Evolutionary conservation across 495 filamentous ascomycete species (phyloP), one percentile per base, ranked within the genome.

Genomic region (Penicillium lagena): DNA sequence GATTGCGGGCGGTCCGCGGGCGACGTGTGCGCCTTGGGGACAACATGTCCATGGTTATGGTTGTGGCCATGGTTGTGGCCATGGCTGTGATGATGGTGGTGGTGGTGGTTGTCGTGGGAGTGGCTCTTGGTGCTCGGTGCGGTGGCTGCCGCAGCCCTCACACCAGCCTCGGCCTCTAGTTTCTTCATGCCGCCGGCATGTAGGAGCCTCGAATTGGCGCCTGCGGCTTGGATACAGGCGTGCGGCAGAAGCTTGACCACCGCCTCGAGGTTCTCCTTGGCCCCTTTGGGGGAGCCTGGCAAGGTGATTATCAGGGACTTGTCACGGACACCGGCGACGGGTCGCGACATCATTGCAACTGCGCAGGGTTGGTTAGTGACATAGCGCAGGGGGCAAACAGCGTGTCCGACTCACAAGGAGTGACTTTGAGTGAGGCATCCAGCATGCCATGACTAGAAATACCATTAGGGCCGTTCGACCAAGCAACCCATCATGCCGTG

Each of bases 281-380:
- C 93, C n/a, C 90, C 93, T 70, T 95, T 96, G 1, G 94, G 94
- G 2, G 93, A 96, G 17, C 93, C 93, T 0, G 93, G 93, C 33
- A 99, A 73, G 0, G 93, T 97, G 38, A 96, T 68, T 36, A 99
- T 89, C 40, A 99, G 65, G 7, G 89, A 82, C 49, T 82, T 82
- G 49, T 90, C 81, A 29, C 93, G 77, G 9, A 94, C 83, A 9
- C 93, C 93, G 39, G 94, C 94, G 40, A 96, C 87, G 11, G 93
- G 90, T 43, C 93, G 79, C 43, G 93, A 85, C 93, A 97, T 97
- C 70, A 95, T 81, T n/a, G 91, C 94, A 68, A 97, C 89, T 95
- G 49, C 7, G 35, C 14, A 12, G 36, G 50, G 43, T 37, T 55
- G 40, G 55, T 55, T 46, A 40, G 22, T 22, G 41, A 37, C 12